Evolutionary conservation across 192 early-diverging fungal genomes (phyloP).

Genomic region (Coemansia sp.): DNA sequence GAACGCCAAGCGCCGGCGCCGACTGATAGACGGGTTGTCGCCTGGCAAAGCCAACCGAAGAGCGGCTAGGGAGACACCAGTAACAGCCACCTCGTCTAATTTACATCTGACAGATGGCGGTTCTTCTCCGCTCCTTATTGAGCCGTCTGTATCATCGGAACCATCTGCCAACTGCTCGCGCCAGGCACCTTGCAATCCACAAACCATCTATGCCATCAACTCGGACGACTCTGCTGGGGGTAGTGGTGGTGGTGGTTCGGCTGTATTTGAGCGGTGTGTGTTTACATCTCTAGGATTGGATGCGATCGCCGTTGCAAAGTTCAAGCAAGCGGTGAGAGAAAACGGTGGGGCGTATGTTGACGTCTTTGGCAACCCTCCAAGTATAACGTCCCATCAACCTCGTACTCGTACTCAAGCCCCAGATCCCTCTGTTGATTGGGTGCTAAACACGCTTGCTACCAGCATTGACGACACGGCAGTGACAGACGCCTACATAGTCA

Average conservation of each 20-base stretch:
- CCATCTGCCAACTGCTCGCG: background rate
- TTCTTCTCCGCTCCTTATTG: slow-evolving; percentile 17
- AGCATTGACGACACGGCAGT: background rate
- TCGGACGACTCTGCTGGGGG: background rate
- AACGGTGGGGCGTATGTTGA: slow-evolving; percentile 33
- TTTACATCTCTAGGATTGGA: slow-evolving; percentile 44
- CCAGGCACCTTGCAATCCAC: background rate
- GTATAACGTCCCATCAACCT: background rate
- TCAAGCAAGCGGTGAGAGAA: slow-evolving; percentile 22
- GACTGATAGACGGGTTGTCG: background rate
- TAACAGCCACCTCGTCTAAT: background rate
- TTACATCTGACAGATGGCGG: background rate
- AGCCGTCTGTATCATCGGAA: slow-evolving; percentile 1
- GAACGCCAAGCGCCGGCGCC: background rate
- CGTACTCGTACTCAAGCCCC: background rate
- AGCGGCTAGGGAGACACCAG: background rate
- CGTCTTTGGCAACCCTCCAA: slow-evolving; percentile 5
- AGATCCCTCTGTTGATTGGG: background rate
- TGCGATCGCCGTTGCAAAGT: background rate
- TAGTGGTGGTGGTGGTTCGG: background rate
- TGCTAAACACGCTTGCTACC: slow-evolving; percentile 5
- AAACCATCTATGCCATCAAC: background rate
- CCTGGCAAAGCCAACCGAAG: background rate
- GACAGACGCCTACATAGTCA: slow-evolving; percentile 23
- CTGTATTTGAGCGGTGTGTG: slow-evolving; percentile 29